These are phyloP conservation scores for Bipolaris zeicola DNA, from an alignment of 2,329 filamentous ascomycete genomes.

Conservation along the genomic window DNA sequence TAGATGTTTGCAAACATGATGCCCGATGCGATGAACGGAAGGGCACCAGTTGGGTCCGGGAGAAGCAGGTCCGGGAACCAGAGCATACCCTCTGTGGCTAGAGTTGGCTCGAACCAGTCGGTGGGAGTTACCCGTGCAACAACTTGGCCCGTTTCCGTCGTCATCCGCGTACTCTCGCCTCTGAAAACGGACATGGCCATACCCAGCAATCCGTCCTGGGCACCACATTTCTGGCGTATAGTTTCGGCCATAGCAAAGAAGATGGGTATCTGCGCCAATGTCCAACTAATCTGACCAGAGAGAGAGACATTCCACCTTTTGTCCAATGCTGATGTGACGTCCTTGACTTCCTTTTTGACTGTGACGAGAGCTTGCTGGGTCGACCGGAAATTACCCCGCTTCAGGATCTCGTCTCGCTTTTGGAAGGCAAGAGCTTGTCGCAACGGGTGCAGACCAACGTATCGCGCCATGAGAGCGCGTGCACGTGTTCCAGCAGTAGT, in stretches of 20 bases:
- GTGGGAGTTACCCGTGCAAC: slow-evolving; percentile 14
- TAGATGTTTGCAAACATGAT: slow-evolving; percentile 58
- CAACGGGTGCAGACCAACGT: slow-evolving; percentile 52
- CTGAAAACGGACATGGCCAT: slow-evolving; percentile 24
- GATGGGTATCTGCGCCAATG: slow-evolving; percentile 42
- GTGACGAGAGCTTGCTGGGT: slow-evolving; percentile 21
- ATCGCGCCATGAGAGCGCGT: slow-evolving; percentile 49
- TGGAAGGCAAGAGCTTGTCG: slow-evolving; percentile 37
- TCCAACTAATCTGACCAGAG: slow-evolving; percentile 34
- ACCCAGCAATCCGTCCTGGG: slow-evolving; percentile 38
- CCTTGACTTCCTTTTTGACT: slow-evolving; percentile 28
- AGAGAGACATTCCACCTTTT: slow-evolving; percentile 39
- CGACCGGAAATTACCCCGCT: slow-evolving; percentile 26
- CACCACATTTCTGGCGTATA: slow-evolving; percentile 44
- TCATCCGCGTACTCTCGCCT: slow-evolving; percentile 4
- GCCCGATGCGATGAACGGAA: slow-evolving; percentile 57
- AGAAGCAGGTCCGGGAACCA: slow-evolving; percentile 65
- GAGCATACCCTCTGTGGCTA: slow-evolving; percentile 62
- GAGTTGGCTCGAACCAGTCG: slow-evolving; percentile 53
- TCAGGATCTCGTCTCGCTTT: slow-evolving; percentile 29
- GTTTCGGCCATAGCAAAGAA: slow-evolving; percentile 47
- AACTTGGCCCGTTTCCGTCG: slow-evolving; percentile 12
- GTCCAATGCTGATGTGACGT: slow-evolving; percentile 30
- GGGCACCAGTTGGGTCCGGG: slow-evolving; percentile 57
- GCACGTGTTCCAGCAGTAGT: slow-evolving; percentile 54